These are phyloP conservation scores for Pseudopyricularia cyperi DNA, from an alignment of 2,329 filamentous ascomycete genomes.

Conservation along the genomic window DNA sequence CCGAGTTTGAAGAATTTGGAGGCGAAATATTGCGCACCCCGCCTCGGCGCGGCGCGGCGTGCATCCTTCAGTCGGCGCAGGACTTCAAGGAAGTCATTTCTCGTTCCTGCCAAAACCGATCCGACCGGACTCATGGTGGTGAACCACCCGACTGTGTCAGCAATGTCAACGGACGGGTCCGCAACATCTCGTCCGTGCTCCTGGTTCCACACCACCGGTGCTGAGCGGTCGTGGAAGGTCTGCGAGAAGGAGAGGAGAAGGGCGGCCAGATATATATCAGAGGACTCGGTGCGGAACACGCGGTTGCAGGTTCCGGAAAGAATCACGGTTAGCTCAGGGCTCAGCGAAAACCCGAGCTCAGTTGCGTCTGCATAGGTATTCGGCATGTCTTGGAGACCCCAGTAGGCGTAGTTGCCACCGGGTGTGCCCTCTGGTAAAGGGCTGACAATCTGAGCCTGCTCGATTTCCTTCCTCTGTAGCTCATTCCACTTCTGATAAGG, in stretches of 20 bases:
- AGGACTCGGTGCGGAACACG: slow-evolving; percentile 35
- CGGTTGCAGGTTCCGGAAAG: slow-evolving; percentile 29
- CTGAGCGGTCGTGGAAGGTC: slow-evolving; percentile 36
- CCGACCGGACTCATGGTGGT: slow-evolving; percentile 40
- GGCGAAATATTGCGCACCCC: slow-evolving; percentile 36
- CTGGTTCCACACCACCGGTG: slow-evolving; percentile 41
- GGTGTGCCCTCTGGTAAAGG: slow-evolving; percentile 25
- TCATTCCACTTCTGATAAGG: slow-evolving; percentile 37
- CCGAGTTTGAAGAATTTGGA: slow-evolving; percentile 24
- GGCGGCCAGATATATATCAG: slow-evolving; percentile 40
- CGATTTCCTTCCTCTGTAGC: slow-evolving; percentile 25
- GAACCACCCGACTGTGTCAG: slow-evolving; percentile 48
- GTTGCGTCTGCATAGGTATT: slow-evolving; percentile 33
- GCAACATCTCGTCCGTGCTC: slow-evolving; percentile 33
- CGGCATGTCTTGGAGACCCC: slow-evolving; percentile 26
- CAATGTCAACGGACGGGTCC: slow-evolving; percentile 33
- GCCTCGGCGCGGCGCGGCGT: slow-evolving; percentile 26
- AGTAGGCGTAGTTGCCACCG: slow-evolving; percentile 30
- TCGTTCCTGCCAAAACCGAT: slow-evolving; percentile 22
- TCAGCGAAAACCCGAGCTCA: slow-evolving; percentile 27
- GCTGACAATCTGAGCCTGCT: slow-evolving; percentile 12
- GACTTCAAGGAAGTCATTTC: slow-evolving; percentile 35
- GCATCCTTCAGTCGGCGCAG: slow-evolving; percentile 40
- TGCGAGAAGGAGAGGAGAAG: slow-evolving; percentile 41
- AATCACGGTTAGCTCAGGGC: slow-evolving; percentile 25